Percentiles rank a stretch among this genome's conserved stretches.
Evolutionary conservation across 2,329 filamentous ascomycete genomes (phyloP).

Genomic region (Cladosporium sp.): DNA sequence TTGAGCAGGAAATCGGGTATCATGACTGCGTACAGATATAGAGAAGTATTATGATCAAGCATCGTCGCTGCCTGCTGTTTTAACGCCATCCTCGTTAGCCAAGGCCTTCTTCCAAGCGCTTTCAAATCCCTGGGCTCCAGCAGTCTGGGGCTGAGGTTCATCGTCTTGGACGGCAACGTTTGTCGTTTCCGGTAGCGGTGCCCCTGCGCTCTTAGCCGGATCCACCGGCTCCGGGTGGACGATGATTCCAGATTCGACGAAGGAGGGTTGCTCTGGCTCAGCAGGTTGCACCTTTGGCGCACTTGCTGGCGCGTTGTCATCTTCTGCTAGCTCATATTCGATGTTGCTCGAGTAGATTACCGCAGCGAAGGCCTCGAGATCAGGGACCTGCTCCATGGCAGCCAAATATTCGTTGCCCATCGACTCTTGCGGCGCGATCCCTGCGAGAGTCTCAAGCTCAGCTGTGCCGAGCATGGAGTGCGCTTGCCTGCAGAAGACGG

Average conservation of each 20-base stretch:
- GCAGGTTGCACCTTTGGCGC: not conserved
- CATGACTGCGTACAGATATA: slow-evolving; percentile 3
- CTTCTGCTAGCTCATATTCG: slow-evolving; percentile 46
- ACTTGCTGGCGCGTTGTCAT: not conserved
- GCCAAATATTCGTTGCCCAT: slow-evolving; percentile 47
- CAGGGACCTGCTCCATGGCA: slow-evolving; percentile 70
- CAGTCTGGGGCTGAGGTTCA: slow-evolving; percentile 16
- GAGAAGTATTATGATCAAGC: not conserved
- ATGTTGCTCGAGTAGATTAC: slow-evolving; percentile 86
- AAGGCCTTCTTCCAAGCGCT: slow-evolving; percentile 66
- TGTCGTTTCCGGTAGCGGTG: not conserved
- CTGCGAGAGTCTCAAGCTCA: slow-evolving; percentile 49
- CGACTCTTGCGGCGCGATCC: slow-evolving; percentile 24
- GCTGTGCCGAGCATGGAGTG: slow-evolving; percentile 74
- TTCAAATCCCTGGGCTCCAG: slow-evolving; percentile 58
- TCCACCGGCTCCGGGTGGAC: slow-evolving; percentile 12
- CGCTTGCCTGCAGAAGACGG: slow-evolving; percentile 85
- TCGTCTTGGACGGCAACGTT: slow-evolving; percentile 9
- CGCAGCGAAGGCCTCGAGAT: slow-evolving; percentile 78
- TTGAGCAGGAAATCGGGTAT: slow-evolving; percentile 6
- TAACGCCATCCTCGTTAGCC: slow-evolving; percentile 38
- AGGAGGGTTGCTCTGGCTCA: not conserved
- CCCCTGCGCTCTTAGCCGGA: not conserved
- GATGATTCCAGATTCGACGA: slow-evolving; percentile 21
- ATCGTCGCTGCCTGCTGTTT: not conserved